Conservation (phyloP, 2,329 filamentous ascomycete genomes). For the Aspergillus arachidicola region DNA sequence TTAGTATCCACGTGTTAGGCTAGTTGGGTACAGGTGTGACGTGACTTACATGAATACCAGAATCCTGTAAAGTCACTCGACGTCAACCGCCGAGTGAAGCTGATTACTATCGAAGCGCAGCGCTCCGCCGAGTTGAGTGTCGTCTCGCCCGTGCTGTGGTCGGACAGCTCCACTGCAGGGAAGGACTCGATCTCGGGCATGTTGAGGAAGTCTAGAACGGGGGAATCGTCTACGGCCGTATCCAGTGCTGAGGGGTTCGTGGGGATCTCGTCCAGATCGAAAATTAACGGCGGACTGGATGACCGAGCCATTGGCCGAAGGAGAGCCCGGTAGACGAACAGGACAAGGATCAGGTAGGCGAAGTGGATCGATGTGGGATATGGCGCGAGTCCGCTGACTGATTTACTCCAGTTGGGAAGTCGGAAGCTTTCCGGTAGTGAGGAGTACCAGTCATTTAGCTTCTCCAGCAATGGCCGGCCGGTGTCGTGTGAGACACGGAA, state of each 20-base stretch:
- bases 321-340: constrained; percentile 39
- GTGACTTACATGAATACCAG: constrained; percentile 37
- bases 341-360: constrained; percentile 38
- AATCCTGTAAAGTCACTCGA: constrained; percentile 32
- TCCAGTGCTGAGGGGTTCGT: constrained; percentile 16
- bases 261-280: constrained; percentile 31
- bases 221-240: constrained; percentile 20
- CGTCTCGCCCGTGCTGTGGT: constrained; percentile 29
- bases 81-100: constrained; percentile 30
- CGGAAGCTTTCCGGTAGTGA: constrained; percentile 33
- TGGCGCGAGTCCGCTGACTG: constrained; percentile 25
- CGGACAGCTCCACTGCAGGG: constrained; percentile 26
- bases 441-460: constrained; percentile 34
- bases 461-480: constrained; percentile 30
- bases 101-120: constrained; percentile 34
- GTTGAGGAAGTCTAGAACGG: constrained; percentile 28
- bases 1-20: neutral
- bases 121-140: constrained; percentile 34
- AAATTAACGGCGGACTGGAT: constrained; percentile 29
- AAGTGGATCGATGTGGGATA: constrained; percentile 35
- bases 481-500: constrained; percentile 33
- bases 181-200: constrained; percentile 26
- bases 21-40: too few species aligned
- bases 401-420: constrained; percentile 32
- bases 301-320: constrained; percentile 35